Evolutionary conservation across 202 grass and related monocot species (phyloP), one percentile per base, ranked within the genome.

Genomic region (Panicum hallii): DNA sequence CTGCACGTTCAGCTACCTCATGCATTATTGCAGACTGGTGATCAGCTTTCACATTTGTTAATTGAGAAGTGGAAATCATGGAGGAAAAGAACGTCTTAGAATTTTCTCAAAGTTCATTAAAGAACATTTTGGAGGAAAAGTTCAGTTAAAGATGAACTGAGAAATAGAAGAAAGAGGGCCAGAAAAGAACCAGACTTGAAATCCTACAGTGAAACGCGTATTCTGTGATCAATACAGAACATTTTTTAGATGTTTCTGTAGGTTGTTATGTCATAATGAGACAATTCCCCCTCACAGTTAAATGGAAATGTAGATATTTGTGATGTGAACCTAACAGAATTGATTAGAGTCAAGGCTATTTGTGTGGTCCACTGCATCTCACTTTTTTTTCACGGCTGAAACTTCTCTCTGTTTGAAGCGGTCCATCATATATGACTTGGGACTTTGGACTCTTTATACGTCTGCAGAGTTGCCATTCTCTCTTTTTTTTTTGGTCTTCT

Each of bases 121-220:
- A 49, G 13, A 13, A 14, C 11, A 0, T 14, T 49, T 49, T 49
- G 3, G 52, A 19, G 16, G 5, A 19, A 11, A 65, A 28, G 26
- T 79, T 79, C 9, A 57, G 12, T 17, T 58, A 75, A 77, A 42
- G 5, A 10, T 62, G 30, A 67, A 77, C 79, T 10, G 44, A 50
- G 2, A 49, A 61, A 22, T 69, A 45, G 22, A 62, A 85, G 32
- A 78, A 78, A 79, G 43, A 62, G 62, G 52, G 40, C 28, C 17
- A 45, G 32, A 72, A 72, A 85, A 57, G 28, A 74, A 49, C 36
- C 17, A 19, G 34, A 9, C 36, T 19, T 6, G 36, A 70, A 72
- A 15, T 36, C 34, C 23, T 57, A 53, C 45, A 22, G 63, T 47
- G 57, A 8, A 86, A 58, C 0, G 1, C 2, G 11, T 11, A 40